Evolutionary conservation across 805 yeast genomes (phyloP).

Genomic region (Scheffersomyces spartinae): DNA sequence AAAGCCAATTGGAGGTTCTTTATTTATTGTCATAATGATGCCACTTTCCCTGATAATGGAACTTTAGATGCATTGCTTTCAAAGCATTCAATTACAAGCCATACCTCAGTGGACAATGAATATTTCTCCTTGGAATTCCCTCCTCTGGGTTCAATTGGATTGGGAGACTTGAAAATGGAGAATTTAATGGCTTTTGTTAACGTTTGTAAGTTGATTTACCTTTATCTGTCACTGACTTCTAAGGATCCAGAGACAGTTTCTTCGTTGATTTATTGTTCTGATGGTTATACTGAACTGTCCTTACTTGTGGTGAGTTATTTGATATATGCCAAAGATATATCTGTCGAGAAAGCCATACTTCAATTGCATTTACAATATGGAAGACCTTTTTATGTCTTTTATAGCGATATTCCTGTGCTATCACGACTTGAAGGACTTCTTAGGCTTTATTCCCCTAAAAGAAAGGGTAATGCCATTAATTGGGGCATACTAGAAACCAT

Average conservation of each 20-base stretch:
- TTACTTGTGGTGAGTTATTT: conserved; percentile 60
- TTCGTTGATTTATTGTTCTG: conserved; percentile 64
- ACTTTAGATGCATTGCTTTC: conserved; percentile 24
- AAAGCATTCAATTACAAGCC: conserved; percentile 18
- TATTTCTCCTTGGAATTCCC: conserved; percentile 49
- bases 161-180: conserved; percentile 57
- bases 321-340: conserved; percentile 53
- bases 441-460: conserved; percentile 34
- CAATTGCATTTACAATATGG: conserved; percentile 51
- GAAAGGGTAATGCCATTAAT: conserved; percentile 5
- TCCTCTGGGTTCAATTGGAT: conserved; percentile 71
- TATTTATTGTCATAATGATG: conserved; percentile 50
- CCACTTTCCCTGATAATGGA: conserved; percentile 36
- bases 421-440: conserved; percentile 54
- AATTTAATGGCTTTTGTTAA: conserved; percentile 56
- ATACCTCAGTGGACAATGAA: conserved; percentile 2
- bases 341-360: conserved; percentile 54
- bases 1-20: conserved; percentile 42
- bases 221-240: conserved; percentile 18
- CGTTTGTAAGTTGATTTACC: conserved; percentile 55
- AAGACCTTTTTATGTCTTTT: conserved; percentile 78
- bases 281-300: conserved; percentile 88
- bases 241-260: conserved; percentile 24
- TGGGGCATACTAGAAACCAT: conserved; percentile 23
- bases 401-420: conserved; percentile 58